Percentiles rank a stretch among this genome's conserved stretches.
Evolutionary conservation across 2,329 filamentous ascomycete species (phyloP).

Genomic region (Xenosphaeropsis pyriputrescens): DNA sequence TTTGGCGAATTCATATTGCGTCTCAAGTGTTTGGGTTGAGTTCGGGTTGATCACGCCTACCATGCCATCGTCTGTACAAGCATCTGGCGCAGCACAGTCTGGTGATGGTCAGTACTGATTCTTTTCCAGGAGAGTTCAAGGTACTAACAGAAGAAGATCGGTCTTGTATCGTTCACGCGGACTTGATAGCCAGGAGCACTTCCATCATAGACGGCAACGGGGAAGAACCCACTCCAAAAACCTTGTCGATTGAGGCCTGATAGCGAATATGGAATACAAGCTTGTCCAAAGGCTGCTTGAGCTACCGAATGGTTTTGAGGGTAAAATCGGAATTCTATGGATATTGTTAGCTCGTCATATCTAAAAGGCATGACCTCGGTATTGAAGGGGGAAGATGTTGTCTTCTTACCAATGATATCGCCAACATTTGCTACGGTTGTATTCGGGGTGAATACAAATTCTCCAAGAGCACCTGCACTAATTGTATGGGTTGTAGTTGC

Average conservation of each 20-base stretch:
- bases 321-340: constrained; percentile 42
- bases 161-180: constrained; percentile 41
- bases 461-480: too few relatives aligned
- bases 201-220: constrained; percentile 30
- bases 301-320: constrained; percentile 50
- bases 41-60: constrained; percentile 63
- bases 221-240: constrained; percentile 37
- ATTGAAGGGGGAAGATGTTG: background rate
- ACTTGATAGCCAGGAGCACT: constrained; percentile 8
- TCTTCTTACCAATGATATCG: constrained; percentile 28
- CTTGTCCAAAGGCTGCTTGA: constrained; percentile 38
- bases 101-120: too few relatives aligned
- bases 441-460: constrained; percentile 19
- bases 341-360: constrained; percentile 4
- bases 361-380: background rate
- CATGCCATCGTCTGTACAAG: constrained; percentile 54
- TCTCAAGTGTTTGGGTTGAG: constrained; percentile 27
- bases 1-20: constrained; percentile 30
- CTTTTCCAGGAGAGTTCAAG: too few relatives aligned
- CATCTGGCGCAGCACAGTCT: constrained; percentile 49
- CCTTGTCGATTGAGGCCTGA: constrained; percentile 29
- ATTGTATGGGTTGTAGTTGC: too few relatives aligned
- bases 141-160: constrained; percentile 41
- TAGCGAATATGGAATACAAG: constrained; percentile 48
- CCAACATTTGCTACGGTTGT: constrained; percentile 24